These are phyloP conservation scores for Rhodotorula sp. DNA, from an alignment of 1,284 basidiomycete genomes.

Conservation along the genomic window DNA sequence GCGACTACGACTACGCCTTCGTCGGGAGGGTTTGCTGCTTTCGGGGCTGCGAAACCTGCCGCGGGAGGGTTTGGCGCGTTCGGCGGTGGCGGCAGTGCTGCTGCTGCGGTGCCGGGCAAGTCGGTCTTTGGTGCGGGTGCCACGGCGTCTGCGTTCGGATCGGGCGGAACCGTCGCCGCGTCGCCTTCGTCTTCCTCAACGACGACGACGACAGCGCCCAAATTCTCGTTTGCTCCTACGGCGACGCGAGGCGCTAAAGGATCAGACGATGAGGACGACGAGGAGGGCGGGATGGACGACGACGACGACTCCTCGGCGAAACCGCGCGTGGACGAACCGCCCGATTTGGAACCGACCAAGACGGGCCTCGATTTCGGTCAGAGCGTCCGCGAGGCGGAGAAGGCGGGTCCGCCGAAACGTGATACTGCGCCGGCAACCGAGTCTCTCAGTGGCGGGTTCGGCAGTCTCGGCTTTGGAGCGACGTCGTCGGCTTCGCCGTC, in stretches of 20 bases:
- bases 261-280: constrained; percentile 20
- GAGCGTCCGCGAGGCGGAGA: constrained; percentile 24
- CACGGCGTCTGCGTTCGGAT: not conserved
- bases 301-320: constrained; percentile 17
- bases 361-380: constrained; percentile 27
- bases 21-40: not conserved
- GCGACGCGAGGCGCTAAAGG: not conserved
- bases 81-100: not conserved
- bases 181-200: not conserved
- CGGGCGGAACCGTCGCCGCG: not conserved
- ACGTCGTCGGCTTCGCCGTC: not conserved
- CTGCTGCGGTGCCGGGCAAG: too few relatives aligned
- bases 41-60: not conserved
- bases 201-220: not conserved
- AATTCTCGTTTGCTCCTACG: constrained; percentile 1
- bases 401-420: not conserved
- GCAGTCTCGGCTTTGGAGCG: constrained; percentile 30
- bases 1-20: not conserved
- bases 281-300: constrained; percentile 4
- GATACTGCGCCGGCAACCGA: not conserved
- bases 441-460: constrained; percentile 16
- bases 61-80: constrained; percentile 2
- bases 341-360: constrained; percentile 36
- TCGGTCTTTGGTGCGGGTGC: too few relatives aligned
- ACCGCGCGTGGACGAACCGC: constrained; percentile 38